Conservation (phyloP, 192 early-diverging fungal species). For the Coemansia sp. region DNA sequence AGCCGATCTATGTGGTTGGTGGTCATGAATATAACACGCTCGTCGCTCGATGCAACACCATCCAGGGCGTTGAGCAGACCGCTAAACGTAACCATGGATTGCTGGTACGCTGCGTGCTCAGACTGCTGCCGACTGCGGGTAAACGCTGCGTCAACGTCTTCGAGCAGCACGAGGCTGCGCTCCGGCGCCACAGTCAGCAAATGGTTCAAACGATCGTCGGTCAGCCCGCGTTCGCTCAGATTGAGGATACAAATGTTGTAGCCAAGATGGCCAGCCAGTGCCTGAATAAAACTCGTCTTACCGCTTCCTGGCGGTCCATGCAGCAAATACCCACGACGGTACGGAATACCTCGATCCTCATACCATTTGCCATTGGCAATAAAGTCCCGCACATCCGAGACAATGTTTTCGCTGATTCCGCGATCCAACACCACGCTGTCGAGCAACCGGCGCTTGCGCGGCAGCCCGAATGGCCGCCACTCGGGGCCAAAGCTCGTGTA, state of each 20-base stretch:
- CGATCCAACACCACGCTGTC: constrained; percentile 73
- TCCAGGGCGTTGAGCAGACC: constrained; percentile 88
- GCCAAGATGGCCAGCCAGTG: constrained; percentile 81
- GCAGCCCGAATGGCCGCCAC: constrained; percentile 95
- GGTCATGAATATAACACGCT: constrained; percentile 88
- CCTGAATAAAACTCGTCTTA: constrained; percentile 91
- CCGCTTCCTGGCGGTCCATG: constrained; percentile 89
- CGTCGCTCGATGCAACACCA: constrained; percentile 83
- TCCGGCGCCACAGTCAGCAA: constrained; percentile 76
- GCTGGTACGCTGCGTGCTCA: constrained; percentile 68
- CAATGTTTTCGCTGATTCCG: constrained; percentile 64
- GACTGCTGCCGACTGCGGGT: constrained; percentile 59
- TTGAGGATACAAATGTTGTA: constrained; percentile 90
- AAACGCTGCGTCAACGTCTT: constrained; percentile 87
- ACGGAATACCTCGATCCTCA: constrained; percentile 83
- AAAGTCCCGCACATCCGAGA: constrained; percentile 72
- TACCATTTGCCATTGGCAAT: constrained; percentile 82
- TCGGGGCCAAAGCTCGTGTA: constrained; percentile 94
- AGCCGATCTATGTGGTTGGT: constrained; percentile 81
- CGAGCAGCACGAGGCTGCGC: constrained; percentile 75
- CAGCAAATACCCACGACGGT: constrained; percentile 83
- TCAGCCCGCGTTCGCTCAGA: constrained; percentile 76
- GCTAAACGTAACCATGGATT: constrained; percentile 82
- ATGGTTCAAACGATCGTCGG: constrained; percentile 81
- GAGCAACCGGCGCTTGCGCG: constrained; percentile 72